Evolutionary conservation across 2,329 filamentous ascomycete species (phyloP).

Genomic region (Exophiala oligosperma): DNA sequence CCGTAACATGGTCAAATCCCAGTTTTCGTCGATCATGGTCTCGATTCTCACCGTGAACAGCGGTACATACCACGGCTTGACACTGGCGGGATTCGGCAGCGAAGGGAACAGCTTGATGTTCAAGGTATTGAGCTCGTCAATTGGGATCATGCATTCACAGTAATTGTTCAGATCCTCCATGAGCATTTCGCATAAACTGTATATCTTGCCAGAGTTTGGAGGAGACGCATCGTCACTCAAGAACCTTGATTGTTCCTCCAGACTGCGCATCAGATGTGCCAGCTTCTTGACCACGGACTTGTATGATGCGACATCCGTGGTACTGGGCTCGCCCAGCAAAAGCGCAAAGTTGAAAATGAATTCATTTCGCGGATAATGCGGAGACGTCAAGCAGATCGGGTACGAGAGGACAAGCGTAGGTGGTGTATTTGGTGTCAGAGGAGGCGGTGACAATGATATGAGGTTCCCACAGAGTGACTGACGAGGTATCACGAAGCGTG

Average conservation of each 20-base stretch:
- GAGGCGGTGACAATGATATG: constrained; percentile 54
- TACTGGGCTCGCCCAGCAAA: constrained; percentile 61
- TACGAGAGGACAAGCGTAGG: constrained; percentile 78
- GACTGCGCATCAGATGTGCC: constrained; percentile 78
- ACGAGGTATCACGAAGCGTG: constrained; percentile 90
- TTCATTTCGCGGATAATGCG: constrained; percentile 84
- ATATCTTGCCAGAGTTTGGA: constrained; percentile 53
- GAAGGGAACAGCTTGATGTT: constrained; percentile 95
- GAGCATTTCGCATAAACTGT: constrained; percentile 77
- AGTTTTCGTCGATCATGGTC: constrained; percentile 54
- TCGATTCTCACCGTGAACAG: constrained; percentile 64
- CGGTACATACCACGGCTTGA: constrained; percentile 89
- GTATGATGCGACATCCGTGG: constrained; percentile 69
- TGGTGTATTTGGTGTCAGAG: constrained; percentile 47
- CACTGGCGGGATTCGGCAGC: constrained; percentile 71
- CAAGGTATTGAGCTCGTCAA: constrained; percentile 93
- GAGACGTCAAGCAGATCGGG: constrained; percentile 81
- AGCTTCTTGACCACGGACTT: constrained; percentile 84
- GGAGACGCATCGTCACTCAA: constrained; percentile 53
- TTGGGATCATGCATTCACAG: constrained; percentile 97
- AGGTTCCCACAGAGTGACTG: constrained; percentile 94
- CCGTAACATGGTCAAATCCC: constrained; percentile 55
- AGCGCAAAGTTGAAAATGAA: constrained; percentile 99
- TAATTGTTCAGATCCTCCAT: constrained; percentile 96
- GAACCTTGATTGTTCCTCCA: constrained; percentile 90